Percentiles rank a stretch among this genome's conserved stretches.
phyloP scores from a whole-genome alignment of 306 rosid species.

The Pterocarpus santalinus region DNA sequence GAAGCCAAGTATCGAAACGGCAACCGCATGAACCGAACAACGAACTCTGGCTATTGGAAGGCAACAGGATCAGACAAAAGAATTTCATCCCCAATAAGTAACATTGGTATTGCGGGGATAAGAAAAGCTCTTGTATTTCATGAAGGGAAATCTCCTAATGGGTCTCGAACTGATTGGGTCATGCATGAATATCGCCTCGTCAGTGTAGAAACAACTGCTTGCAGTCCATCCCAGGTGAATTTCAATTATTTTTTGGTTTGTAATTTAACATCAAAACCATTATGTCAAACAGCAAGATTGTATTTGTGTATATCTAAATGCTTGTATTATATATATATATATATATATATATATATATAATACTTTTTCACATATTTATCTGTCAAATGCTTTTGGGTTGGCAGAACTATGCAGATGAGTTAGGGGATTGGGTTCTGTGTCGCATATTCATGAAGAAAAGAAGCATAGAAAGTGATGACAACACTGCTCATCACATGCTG shows the following conservation, averaged over 20 bases:
- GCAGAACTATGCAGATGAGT: constrained; percentile 50
- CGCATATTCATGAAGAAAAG: constrained; percentile 68
- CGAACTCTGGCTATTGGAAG: constrained; percentile 84
- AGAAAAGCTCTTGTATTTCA: constrained; percentile 76
- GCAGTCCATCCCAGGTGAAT: constrained; percentile 45
- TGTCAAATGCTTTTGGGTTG: constrained; percentile 17
- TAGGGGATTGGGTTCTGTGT: constrained; percentile 81
- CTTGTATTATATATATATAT: not conserved
- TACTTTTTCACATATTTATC: not conserved
- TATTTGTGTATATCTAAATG: not conserved
- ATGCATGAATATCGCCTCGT: constrained; percentile 85
- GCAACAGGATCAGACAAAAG: constrained; percentile 71
- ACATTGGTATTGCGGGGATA: constrained; percentile 54
- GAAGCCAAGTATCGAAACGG: constrained; percentile 65
- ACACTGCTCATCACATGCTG: not conserved
- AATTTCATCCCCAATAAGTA: constrained; percentile 54
- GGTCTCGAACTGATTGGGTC: constrained; percentile 70
- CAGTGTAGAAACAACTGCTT: constrained; percentile 11
- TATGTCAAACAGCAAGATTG: not conserved
- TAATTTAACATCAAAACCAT: not conserved
- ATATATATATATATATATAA: not conserved
- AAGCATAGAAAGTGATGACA: constrained; percentile 30
- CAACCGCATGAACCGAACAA: constrained; percentile 65
- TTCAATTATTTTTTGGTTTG: not conserved
- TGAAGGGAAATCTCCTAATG: constrained; percentile 61